Evolutionary conservation across 192 early-diverging fungal species (phyloP).

Genomic region (Dissophora globulifera): DNA sequence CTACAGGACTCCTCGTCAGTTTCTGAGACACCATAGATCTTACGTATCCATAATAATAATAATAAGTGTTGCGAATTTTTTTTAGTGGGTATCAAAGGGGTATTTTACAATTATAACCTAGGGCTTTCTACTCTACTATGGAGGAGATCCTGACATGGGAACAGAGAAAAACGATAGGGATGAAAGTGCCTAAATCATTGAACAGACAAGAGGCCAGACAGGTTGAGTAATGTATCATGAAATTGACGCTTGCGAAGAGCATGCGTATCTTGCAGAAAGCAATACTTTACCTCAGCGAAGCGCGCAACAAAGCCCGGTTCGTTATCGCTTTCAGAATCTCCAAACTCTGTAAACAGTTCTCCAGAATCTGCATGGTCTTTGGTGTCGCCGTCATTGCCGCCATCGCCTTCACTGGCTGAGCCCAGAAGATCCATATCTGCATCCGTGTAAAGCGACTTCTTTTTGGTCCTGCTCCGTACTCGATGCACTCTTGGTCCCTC

Average conservation of each 20-base stretch:
- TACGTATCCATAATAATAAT: too few species aligned
- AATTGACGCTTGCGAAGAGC: too few species aligned
- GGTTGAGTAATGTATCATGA: neutral
- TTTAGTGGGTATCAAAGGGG: too few species aligned
- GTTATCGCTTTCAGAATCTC: slow-evolving; percentile 29
- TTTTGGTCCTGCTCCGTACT: slow-evolving; percentile 1
- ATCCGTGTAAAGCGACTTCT: slow-evolving; percentile 46
- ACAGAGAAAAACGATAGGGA: slow-evolving; percentile 22
- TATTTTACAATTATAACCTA: too few species aligned
- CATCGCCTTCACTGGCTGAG: slow-evolving; percentile 16
- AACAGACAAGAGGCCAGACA: neutral
- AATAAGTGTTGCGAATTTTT: too few species aligned
- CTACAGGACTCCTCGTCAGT: too few species aligned
- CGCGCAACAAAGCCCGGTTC: slow-evolving; percentile 42
- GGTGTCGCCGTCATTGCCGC: neutral
- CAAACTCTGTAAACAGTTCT: slow-evolving; percentile 12
- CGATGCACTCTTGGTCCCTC: neutral
- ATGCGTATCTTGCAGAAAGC: neutral
- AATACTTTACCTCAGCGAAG: slow-evolving; percentile 46
- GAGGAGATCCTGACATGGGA: slow-evolving; percentile 22
- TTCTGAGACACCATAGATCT: too few species aligned
- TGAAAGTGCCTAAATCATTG: slow-evolving; percentile 10
- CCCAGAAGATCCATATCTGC: slow-evolving; percentile 44
- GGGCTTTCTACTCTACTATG: slow-evolving; percentile 4
- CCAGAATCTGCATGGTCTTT: slow-evolving; percentile 21